A percentile compares a stretch with the other conserved stretches of the same genome.
Evolutionary conservation across 305 asterid species (phyloP).

Genomic region (Plantago rigida): DNA sequence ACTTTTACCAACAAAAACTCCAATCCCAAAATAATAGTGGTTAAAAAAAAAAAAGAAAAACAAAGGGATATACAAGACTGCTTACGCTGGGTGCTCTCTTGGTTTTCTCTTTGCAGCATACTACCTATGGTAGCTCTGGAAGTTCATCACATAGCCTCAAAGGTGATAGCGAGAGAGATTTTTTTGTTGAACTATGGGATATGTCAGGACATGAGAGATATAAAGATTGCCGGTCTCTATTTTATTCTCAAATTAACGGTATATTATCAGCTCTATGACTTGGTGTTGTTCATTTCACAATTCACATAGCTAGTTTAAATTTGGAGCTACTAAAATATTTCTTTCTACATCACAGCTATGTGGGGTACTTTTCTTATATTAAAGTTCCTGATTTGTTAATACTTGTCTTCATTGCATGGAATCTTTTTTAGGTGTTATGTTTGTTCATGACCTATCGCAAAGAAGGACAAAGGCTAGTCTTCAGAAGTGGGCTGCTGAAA

Average conservation of each 20-base stretch:
- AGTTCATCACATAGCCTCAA: constrained; percentile 66
- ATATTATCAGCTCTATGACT: constrained; percentile 19
- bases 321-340: background rate
- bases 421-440: constrained; percentile 59
- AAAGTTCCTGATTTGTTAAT: constrained; percentile 7
- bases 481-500: constrained; percentile 90
- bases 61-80: background rate
- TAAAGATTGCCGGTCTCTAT: constrained; percentile 80
- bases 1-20: background rate
- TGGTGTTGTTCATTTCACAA: too few species aligned
- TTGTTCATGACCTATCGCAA: constrained; percentile 91
- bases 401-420: background rate
- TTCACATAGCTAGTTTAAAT: background rate
- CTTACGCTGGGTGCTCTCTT: background rate
- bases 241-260: constrained; percentile 93
- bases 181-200: constrained; percentile 93
- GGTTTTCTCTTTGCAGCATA: constrained; percentile 47
- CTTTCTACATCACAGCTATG: background rate
- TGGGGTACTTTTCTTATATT: background rate
- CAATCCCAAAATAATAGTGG: too few species aligned
- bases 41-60: too few species aligned
- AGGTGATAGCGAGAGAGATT: constrained; percentile 62
- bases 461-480: constrained; percentile 78
- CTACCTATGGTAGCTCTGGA: constrained; percentile 55
- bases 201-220: constrained; percentile 91